A percentile compares a stretch with the other conserved stretches of the same genome.
Conservation (phyloP, 176 grass and related monocot genomes). For the Avena atlantica region DNA sequence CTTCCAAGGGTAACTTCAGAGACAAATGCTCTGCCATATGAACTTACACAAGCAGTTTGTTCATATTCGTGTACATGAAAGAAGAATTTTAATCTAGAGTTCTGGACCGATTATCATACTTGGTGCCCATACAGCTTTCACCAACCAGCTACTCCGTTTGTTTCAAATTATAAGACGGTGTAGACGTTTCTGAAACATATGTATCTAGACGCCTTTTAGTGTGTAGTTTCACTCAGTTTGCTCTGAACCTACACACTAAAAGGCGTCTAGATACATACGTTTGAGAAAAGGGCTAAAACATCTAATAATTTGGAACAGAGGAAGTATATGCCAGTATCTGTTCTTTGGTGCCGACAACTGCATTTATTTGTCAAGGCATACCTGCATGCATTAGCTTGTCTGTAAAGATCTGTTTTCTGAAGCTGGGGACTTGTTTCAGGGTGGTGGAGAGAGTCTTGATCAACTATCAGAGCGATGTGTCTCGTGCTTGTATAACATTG, state of each 20-base stretch:
- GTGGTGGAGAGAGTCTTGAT: slow-evolving; percentile 94
- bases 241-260: too few relatives aligned
- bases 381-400: neutral
- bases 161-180: too few relatives aligned
- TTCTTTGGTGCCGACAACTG: neutral
- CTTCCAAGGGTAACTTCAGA: slow-evolving; percentile 15
- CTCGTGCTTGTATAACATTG: slow-evolving; percentile 72
- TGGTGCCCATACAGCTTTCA: neutral
- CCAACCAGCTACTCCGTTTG: neutral
- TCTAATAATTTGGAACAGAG: too few relatives aligned
- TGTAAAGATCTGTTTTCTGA: slow-evolving; percentile 1
- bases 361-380: neutral
- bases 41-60: neutral
- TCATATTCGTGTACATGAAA: neutral
- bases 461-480: slow-evolving; percentile 76
- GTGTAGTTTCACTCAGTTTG: too few relatives aligned
- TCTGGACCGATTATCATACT: neutral
- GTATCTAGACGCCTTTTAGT: too few relatives aligned
- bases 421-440: slow-evolving; percentile 43
- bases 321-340: neutral
- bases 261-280: too few relatives aligned
- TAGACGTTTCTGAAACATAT: too few relatives aligned
- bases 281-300: too few relatives aligned
- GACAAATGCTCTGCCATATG: neutral
- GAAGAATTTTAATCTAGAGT: neutral